A percentile compares a stretch with the other conserved stretches of the same genome.
phyloP scores from a whole-genome alignment of 129 eudicot species.

The Escallonia herrerae region DNA sequence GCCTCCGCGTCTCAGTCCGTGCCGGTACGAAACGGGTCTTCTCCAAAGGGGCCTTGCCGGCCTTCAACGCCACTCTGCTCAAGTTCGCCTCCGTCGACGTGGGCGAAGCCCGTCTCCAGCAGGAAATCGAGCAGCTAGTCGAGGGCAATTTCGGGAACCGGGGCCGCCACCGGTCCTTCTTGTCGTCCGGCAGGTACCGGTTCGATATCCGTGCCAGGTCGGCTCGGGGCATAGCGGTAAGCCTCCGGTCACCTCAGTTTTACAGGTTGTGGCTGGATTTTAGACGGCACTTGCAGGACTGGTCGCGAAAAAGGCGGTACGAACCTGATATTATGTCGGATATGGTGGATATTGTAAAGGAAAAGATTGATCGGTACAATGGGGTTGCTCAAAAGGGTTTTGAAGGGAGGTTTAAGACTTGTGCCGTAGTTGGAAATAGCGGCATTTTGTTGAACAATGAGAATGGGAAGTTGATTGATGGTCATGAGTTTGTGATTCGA shows the following conservation, averaged over 20 bases:
- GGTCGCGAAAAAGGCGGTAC: slow-evolving; percentile 56
- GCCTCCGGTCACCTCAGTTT: slow-evolving; percentile 71
- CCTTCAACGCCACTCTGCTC: slow-evolving; percentile 57
- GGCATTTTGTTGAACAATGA: slow-evolving; percentile 67
- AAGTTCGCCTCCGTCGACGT: slow-evolving; percentile 53
- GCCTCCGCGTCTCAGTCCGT: slow-evolving; percentile 34
- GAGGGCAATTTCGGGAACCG: slow-evolving; percentile 48
- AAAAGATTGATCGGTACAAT: slow-evolving; percentile 8
- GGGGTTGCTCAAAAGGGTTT: slow-evolving; percentile 2
- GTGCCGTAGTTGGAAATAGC: slow-evolving; percentile 97
- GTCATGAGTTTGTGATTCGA: slow-evolving; percentile 73
- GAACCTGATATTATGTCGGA: slow-evolving; percentile 52
- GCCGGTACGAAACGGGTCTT: slow-evolving; percentile 14
- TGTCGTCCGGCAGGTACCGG: slow-evolving; percentile 45
- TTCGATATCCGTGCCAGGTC: slow-evolving; percentile 44
- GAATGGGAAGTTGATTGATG: slow-evolving; percentile 58
- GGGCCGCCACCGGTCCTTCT: slow-evolving; percentile 52
- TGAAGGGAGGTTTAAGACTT: slow-evolving; percentile 38
- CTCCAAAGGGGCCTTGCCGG: slow-evolving; percentile 5
- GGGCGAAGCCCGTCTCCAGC: slow-evolving; percentile 44
- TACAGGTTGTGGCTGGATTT: slow-evolving; percentile 52
- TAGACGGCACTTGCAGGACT: slow-evolving; percentile 47
- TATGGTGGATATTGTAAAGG: slow-evolving; percentile 32
- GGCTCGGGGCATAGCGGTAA: slow-evolving; percentile 44
- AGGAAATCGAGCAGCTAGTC: slow-evolving; percentile 62